Evolutionary conservation across 2,329 filamentous ascomycete species (phyloP).

Genomic region (Leptographium flavum): DNA sequence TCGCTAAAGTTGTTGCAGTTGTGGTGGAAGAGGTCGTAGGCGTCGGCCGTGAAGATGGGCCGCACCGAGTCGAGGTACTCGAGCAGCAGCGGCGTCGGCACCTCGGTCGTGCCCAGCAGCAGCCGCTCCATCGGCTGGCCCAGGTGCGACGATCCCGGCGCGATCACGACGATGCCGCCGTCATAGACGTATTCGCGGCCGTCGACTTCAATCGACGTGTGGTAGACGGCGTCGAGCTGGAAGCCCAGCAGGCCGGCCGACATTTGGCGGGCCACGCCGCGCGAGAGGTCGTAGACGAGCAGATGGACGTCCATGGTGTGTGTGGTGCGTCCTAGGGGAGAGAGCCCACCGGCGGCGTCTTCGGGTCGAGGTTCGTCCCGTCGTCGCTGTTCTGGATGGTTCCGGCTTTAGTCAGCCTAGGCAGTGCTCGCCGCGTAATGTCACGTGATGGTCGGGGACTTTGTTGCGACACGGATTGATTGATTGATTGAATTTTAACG

Average conservation of each 20-base stretch:
- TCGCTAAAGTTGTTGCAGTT: constrained; percentile 99
- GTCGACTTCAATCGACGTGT: constrained; percentile 76
- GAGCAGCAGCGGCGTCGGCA: constrained; percentile 68
- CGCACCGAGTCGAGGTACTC: constrained; percentile 80
- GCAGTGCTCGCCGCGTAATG: too few species aligned
- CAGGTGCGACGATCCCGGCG: constrained; percentile 73
- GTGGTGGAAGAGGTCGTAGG: constrained; percentile 78
- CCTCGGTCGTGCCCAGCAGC: constrained; percentile 58
- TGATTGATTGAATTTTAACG: too few species aligned
- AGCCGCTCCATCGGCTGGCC: constrained; percentile 68
- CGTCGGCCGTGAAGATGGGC: constrained; percentile 69
- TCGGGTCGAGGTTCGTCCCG: neutral
- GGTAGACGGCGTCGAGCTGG: constrained; percentile 81
- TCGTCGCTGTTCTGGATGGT: neutral
- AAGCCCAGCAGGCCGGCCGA: constrained; percentile 38
- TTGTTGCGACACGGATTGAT: too few species aligned
- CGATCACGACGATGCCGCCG: constrained; percentile 68
- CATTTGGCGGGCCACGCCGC: constrained; percentile 40
- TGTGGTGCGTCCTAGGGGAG: neutral
- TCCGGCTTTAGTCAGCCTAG: neutral
- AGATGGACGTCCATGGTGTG: constrained; percentile 57
- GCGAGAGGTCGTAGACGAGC: constrained; percentile 66
- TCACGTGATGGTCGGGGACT: too few species aligned
- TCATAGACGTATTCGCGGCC: constrained; percentile 88
- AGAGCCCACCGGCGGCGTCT: neutral